Conservation (phyloP, 495 filamentous ascomycete species). For the Aspergillus indologenus region DNA sequence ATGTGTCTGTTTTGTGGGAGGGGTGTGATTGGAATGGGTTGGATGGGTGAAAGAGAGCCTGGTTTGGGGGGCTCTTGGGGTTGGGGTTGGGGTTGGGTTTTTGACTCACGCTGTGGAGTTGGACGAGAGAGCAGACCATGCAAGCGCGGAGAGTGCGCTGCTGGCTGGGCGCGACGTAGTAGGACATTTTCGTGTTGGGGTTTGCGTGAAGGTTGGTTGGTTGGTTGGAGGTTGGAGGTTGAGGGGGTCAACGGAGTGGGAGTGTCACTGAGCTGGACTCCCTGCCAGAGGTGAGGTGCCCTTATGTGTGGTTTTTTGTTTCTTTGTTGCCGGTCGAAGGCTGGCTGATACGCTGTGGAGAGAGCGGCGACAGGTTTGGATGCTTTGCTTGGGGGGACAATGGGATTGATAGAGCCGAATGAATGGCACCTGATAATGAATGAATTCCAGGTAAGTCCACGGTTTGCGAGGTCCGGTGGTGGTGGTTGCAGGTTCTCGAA, state of each 20-base stretch:
- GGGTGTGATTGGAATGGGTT: background rate
- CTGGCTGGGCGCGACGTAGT: slow-evolving; percentile 63
- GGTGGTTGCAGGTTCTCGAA: slow-evolving; percentile 21
- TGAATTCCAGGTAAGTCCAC: no score
- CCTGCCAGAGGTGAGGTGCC: background rate
- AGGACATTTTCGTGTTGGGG: slow-evolving; percentile 31
- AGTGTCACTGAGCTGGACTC: background rate
- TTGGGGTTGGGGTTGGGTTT: no score
- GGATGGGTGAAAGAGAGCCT: background rate
- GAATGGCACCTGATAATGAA: no score
- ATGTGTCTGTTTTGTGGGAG: no score
- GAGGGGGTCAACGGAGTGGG: background rate
- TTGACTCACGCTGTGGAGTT: slow-evolving; percentile 67
- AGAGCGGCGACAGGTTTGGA: background rate
- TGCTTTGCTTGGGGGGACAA: background rate
- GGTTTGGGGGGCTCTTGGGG: no score
- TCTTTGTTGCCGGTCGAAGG: background rate
- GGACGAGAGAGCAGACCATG: slow-evolving; percentile 96
- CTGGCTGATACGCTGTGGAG: background rate
- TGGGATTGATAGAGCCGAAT: background rate
- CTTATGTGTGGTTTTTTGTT: background rate
- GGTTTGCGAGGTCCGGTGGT: background rate
- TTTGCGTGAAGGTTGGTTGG: background rate
- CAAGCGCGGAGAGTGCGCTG: slow-evolving; percentile 85
- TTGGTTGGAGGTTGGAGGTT: slow-evolving; percentile 9